Evolutionary conservation across 106 monocot genomes (phyloP), one percentile per base, ranked within the genome.

Genomic region (Phalaenopsis aphrodite): DNA sequence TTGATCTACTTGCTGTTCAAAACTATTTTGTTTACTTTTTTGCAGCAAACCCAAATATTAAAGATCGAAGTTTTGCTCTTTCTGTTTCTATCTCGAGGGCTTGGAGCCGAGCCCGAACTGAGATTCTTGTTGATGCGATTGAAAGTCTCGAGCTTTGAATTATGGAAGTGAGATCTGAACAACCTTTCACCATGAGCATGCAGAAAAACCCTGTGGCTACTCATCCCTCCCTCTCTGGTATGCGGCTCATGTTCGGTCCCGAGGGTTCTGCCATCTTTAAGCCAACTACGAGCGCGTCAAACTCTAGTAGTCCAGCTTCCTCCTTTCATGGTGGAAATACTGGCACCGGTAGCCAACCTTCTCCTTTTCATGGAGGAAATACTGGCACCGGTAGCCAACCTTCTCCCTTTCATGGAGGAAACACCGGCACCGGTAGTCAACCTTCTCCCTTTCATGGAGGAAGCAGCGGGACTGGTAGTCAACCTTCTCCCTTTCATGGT

Each of bases 81-180:
- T 11, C 43, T 74, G 72, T 41, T 72, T 9, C 38, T 12, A 72
- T 21, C 39, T 46, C 42, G 46, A 46, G 5, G 46, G 49, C 56
- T 71, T 41, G 65, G 48, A 76, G 23, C 49, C 10, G 23, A 49
- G 30, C 39, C 55, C 52, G 77, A 80, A 57, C 24, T 76, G n/a
- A 37, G 64, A 47, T 85, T 75, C 79, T 66, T 1, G 78, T 72
- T 79, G 61, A 77, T 78, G 72, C 17, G 64, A 19, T 78, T 56
- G 68, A 41, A 73, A 78, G 55, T 64, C 75, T 78, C 14, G 41
- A 81, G 41, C 30, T 61, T 75, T 42, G 18, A 71, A 43, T 45
- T 65, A 98, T 98, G 97, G 94, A 98, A 77, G 92, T 98, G 81
- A 87, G 89, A 87, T 91, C 97, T 46, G 94, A 97, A 76, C 78